These are phyloP conservation scores for Petunia hybrid DNA, from an alignment of 305 asterid species.

Conservation along the genomic window DNA sequence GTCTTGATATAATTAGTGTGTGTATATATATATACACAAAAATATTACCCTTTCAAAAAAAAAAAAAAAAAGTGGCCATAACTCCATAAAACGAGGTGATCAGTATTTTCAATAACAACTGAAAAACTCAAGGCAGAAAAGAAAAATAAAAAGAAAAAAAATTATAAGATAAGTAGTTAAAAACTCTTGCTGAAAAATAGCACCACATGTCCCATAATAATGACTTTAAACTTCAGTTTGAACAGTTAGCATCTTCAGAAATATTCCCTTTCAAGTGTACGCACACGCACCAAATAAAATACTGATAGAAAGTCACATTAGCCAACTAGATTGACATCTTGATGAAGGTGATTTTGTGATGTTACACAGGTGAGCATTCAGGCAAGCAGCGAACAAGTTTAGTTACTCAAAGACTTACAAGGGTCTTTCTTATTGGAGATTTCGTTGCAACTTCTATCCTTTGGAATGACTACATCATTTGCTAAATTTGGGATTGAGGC, in stretches of 20 bases:
- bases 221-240: slow-evolving; percentile 18
- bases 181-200: slow-evolving; percentile 1
- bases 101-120: background rate
- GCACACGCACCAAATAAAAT: background rate
- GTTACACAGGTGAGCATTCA: background rate
- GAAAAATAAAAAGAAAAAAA: background rate
- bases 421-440: slow-evolving; percentile 18
- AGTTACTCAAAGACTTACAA: slow-evolving; percentile 19
- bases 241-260: slow-evolving; percentile 8
- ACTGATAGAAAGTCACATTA: slow-evolving; percentile 7
- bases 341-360: slow-evolving; percentile 15
- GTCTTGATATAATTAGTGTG: too few species aligned
- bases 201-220: background rate
- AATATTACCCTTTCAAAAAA: too few species aligned
- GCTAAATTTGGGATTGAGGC: slow-evolving; percentile 13
- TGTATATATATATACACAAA: too few species aligned
- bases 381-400: slow-evolving; percentile 14
- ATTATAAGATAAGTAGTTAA: slow-evolving; percentile 5
- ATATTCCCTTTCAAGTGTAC: slow-evolving; percentile 7
- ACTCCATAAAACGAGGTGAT: background rate
- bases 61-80: background rate
- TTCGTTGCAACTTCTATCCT: slow-evolving; percentile 25
- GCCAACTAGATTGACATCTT: background rate
- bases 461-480: slow-evolving; percentile 2
- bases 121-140: slow-evolving; percentile 16